These are phyloP conservation scores for Phytophthora fragariae DNA, from an alignment of 352 stramenopile genomes.

Conservation along the genomic window DNA sequence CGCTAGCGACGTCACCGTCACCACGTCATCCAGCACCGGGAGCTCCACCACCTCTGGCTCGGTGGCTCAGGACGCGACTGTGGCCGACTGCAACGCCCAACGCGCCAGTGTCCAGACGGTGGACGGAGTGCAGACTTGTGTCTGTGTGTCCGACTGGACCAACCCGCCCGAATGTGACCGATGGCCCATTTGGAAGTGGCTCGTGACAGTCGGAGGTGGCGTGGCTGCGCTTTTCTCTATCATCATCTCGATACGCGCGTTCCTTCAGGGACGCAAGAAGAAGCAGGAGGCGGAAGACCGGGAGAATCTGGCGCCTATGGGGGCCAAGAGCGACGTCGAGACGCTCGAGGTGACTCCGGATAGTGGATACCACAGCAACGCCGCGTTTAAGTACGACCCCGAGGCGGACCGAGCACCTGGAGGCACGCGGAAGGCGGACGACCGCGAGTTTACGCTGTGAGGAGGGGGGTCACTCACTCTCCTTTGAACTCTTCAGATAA, in stretches of 20 bases:
- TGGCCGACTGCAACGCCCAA: slow-evolving; percentile 56
- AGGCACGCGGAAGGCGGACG: slow-evolving; percentile 35
- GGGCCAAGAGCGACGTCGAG: slow-evolving; percentile 43
- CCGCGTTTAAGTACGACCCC: slow-evolving; percentile 44
- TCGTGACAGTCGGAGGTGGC: slow-evolving; percentile 63
- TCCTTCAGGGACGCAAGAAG: slow-evolving; percentile 51
- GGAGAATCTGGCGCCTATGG: slow-evolving; percentile 23
- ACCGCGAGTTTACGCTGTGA: slow-evolving; percentile 52
- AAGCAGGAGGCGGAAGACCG: slow-evolving; percentile 29
- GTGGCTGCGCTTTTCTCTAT: slow-evolving; percentile 71
- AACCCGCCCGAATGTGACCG: slow-evolving; percentile 54
- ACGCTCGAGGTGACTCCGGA: slow-evolving; percentile 47
- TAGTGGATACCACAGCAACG: slow-evolving; percentile 28
- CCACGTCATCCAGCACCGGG: not conserved
- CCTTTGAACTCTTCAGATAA: slow-evolving; percentile 15
- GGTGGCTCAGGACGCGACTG: slow-evolving; percentile 16
- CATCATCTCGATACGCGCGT: slow-evolving; percentile 57
- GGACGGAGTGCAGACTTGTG: slow-evolving; percentile 42
- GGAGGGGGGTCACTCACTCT: not conserved
- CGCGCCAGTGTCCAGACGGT: slow-evolving; percentile 46
- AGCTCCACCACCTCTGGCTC: slow-evolving; percentile 27
- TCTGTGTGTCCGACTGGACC: slow-evolving; percentile 61
- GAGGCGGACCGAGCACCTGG: slow-evolving; percentile 24
- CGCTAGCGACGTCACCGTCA: slow-evolving; percentile 17
- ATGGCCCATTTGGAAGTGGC: slow-evolving; percentile 64